These are phyloP conservation scores for Verbena officinalis DNA, from an alignment of 257 asterid species.

Conservation along the genomic window DNA sequence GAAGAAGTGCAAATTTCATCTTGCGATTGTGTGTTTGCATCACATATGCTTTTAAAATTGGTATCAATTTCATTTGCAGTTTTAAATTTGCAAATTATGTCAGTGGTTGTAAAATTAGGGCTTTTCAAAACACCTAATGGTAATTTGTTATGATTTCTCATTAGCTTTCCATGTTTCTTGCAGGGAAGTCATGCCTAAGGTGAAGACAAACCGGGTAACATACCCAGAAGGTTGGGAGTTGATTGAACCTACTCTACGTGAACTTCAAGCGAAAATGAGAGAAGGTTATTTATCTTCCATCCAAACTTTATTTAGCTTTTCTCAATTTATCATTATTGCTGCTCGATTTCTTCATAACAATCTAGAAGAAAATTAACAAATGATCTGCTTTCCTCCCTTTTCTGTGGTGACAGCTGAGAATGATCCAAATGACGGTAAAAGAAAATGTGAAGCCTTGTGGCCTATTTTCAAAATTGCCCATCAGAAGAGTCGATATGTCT, in stretches of 20 bases:
- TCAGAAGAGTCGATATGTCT: constrained; percentile 86
- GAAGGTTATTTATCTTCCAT: constrained; percentile 54
- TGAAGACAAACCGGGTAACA: constrained; percentile 78
- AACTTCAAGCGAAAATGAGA: constrained; percentile 89
- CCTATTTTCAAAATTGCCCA: constrained; percentile 94
- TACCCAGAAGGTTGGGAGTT: constrained; percentile 94
- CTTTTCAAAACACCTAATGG: no score
- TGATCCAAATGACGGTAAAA: constrained; percentile 81
- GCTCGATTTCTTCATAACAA: not conserved
- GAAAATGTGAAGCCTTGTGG: constrained; percentile 91
- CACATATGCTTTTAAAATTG: no score
- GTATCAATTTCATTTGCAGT: no score
- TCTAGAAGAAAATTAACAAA: not conserved
- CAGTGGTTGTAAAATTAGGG: no score
- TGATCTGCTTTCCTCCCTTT: not conserved
- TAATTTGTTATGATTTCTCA: not conserved
- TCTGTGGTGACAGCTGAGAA: constrained; percentile 64
- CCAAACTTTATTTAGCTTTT: not conserved
- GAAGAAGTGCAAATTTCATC: no score
- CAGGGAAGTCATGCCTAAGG: constrained; percentile 80
- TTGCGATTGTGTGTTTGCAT: no score
- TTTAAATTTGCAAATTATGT: no score
- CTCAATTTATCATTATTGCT: not conserved
- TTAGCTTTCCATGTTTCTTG: constrained; percentile 25
- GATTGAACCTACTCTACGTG: constrained; percentile 87